Conservation (phyloP, 208 protist genomes). For the Porcisia hertigi region DNA sequence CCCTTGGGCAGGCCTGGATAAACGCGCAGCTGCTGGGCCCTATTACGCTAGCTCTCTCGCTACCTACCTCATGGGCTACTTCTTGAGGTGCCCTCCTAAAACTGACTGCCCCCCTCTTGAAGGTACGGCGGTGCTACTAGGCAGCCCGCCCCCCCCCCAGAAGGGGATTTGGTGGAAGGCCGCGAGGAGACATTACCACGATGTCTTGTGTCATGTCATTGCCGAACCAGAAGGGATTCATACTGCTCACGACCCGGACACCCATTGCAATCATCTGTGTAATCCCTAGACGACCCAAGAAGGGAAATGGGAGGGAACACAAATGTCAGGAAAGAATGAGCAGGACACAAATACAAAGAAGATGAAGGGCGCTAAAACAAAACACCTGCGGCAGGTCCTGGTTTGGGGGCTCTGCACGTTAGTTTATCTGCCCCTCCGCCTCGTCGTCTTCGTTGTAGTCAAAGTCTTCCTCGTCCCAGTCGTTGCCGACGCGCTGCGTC, state of each 20-base stretch:
- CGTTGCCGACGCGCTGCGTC: constrained; percentile 23
- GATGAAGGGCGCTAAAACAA: background rate
- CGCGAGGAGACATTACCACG: too few relatives aligned
- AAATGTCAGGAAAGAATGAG: too few relatives aligned
- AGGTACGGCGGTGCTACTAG: background rate
- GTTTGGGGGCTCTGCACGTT: background rate
- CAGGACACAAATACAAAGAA: too few relatives aligned
- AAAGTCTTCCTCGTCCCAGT: constrained; percentile 43
- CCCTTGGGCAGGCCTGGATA: background rate
- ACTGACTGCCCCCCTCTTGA: background rate
- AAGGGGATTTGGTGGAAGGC: background rate
- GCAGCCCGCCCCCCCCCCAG: too few relatives aligned
- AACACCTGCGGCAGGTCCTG: too few relatives aligned
- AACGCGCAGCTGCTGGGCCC: background rate
- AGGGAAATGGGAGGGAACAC: too few relatives aligned
- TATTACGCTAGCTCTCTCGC: background rate
- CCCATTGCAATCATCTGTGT: too few relatives aligned
- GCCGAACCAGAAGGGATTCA: too few relatives aligned
- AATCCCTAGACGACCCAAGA: too few relatives aligned
- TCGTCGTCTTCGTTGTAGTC: constrained; percentile 55
- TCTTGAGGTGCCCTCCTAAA: background rate
- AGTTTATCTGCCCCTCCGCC: background rate
- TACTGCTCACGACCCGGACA: too few relatives aligned
- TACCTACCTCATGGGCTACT: background rate
- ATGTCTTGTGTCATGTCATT: too few relatives aligned